Percentiles rank a stretch among this genome's conserved stretches.
Conservation (phyloP, 495 filamentous ascomycete species). For the Schizothecium vesticola region DNA sequence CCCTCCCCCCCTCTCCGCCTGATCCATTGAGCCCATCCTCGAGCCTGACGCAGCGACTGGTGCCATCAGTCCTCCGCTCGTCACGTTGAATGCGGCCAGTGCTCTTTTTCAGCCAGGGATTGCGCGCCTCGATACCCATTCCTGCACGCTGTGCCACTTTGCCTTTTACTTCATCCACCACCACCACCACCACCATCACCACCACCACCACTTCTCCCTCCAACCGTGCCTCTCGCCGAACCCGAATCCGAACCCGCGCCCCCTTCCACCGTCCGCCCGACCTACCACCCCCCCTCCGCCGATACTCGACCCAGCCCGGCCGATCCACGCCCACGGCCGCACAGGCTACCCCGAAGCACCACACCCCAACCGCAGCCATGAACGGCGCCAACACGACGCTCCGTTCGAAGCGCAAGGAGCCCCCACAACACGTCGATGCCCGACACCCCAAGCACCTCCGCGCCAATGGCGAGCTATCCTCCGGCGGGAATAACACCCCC, state of each 20-base stretch:
- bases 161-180: not conserved
- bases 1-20: not conserved
- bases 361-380: constrained; percentile 26
- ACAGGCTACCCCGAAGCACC: not conserved
- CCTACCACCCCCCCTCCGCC: not conserved
- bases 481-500: constrained; percentile 46
- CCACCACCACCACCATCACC: not conserved
- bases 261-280: not conserved
- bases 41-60: not conserved
- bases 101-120: constrained; percentile 14
- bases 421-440: constrained; percentile 33
- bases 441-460: constrained; percentile 48
- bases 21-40: not conserved
- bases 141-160: not conserved
- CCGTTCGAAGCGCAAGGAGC: constrained; percentile 49
- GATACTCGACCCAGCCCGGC: not conserved
- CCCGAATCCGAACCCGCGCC: not conserved
- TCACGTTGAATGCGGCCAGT: constrained; percentile 22
- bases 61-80: not conserved
- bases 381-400: constrained; percentile 34
- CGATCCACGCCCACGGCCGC: not conserved
- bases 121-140: constrained; percentile 11
- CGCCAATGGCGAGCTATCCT: constrained; percentile 38
- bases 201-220: not conserved
- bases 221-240: not conserved